Conservation (phyloP, 169 alveolate genomes). For the Eimeria acervulina region DNA sequence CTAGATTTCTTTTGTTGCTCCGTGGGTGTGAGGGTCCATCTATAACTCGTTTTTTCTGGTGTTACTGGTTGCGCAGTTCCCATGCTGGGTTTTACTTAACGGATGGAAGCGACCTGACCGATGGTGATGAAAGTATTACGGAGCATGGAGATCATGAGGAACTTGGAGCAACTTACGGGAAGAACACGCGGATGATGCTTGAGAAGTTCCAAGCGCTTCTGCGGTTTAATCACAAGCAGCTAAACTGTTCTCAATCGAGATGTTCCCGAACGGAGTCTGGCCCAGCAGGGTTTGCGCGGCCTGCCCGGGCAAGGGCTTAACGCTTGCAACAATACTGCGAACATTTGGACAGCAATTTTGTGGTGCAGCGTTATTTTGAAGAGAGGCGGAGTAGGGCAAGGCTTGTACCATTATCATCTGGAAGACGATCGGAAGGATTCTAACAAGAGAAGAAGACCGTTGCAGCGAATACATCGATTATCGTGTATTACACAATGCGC, state of each 20-base stretch:
- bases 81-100: conserved; percentile 74
- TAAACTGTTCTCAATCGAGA: conserved; percentile 60
- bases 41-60: neutral
- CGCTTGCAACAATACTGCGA: neutral
- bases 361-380: neutral
- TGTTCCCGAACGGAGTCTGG: conserved; percentile 62
- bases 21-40: neutral
- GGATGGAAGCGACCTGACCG: conserved; percentile 74
- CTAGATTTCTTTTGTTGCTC: neutral
- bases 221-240: conserved; percentile 59
- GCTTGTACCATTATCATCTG: neutral
- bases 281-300: conserved; percentile 62
- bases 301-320: conserved; percentile 71
- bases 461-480: neutral
- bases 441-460: neutral
- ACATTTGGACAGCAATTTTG: neutral
- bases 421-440: neutral
- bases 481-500: neutral
- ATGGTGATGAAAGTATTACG: conserved; percentile 4
- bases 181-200: conserved; percentile 76
- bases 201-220: conserved; percentile 75
- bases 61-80: conserved; percentile 39
- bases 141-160: neutral
- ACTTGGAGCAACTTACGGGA: neutral
- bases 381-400: neutral